Percentiles rank a stretch among this genome's conserved stretches.
Evolutionary conservation across 1,139 yeast species (phyloP).

Genomic region (Yamadazyma mexicana): DNA sequence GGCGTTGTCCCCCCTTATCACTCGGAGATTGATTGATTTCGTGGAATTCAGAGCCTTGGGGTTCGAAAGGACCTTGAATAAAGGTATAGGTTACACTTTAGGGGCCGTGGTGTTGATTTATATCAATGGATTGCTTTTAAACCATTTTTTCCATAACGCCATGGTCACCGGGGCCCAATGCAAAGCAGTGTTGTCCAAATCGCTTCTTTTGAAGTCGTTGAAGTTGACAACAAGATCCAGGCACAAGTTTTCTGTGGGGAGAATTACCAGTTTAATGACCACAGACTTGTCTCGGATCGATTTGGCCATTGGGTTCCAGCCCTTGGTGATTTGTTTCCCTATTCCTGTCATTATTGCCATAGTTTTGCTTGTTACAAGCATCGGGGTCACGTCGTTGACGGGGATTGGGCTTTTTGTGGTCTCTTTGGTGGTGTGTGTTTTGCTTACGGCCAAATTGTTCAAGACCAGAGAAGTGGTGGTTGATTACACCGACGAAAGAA

Average conservation of each 20-base stretch:
- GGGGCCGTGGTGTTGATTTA: constrained; percentile 42
- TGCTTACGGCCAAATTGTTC: constrained; percentile 36
- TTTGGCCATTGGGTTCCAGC: constrained; percentile 48
- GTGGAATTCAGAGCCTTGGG: constrained; percentile 39
- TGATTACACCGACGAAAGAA: constrained; percentile 41
- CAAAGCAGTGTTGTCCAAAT: constrained; percentile 42
- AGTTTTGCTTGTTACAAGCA: constrained; percentile 32
- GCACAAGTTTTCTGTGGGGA: constrained; percentile 38
- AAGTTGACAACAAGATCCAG: constrained; percentile 34
- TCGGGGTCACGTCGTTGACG: constrained; percentile 44
- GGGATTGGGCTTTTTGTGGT: constrained; percentile 45
- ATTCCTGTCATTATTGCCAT: constrained; percentile 45
- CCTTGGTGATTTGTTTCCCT: constrained; percentile 45
- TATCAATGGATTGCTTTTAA: constrained; percentile 41
- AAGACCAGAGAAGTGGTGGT: constrained; percentile 41
- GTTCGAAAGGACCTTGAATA: constrained; percentile 30
- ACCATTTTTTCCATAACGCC: constrained; percentile 46
- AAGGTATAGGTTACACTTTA: constrained; percentile 43
- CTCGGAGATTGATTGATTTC: constrained; percentile 40
- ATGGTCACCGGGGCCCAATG: constrained; percentile 51
- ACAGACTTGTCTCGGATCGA: constrained; percentile 50
- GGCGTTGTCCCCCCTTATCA: constrained; percentile 43
- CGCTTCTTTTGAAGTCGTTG: constrained; percentile 40
- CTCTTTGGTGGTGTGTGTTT: constrained; percentile 39
- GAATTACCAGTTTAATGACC: constrained; percentile 44